These are phyloP conservation scores for Kalanchoe fedtschenkoi DNA, from an alignment of 164 flowering plant species.

Conservation along the genomic window DNA sequence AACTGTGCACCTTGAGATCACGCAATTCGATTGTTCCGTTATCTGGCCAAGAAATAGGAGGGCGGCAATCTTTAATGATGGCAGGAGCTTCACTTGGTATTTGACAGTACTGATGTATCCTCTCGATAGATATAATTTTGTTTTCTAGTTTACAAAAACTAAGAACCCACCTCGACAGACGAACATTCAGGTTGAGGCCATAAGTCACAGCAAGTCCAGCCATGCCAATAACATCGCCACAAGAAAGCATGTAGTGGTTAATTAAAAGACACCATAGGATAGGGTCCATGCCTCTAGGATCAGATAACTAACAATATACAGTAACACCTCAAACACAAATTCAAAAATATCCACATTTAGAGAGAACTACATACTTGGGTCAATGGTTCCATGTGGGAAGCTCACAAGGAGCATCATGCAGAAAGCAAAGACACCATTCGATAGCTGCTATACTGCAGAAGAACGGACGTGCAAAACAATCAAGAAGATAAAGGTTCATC, in stretches of 20 bases:
- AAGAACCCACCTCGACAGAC: slow-evolving; percentile 93
- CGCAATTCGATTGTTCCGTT: slow-evolving; percentile 64
- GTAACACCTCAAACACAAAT: neutral
- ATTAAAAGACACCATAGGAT: neutral
- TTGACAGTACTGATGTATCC: slow-evolving; percentile 82
- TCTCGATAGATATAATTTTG: slow-evolving; percentile 92
- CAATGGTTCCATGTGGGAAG: slow-evolving; percentile 87
- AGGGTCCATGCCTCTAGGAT: neutral
- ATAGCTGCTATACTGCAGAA: slow-evolving; percentile 94
- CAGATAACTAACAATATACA: neutral
- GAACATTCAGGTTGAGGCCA: slow-evolving; percentile 92
- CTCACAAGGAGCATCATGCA: slow-evolving; percentile 94
- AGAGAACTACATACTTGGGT: slow-evolving; percentile 65
- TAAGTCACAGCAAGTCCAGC: slow-evolving; percentile 98
- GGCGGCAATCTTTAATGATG: slow-evolving; percentile 60
- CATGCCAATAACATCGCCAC: slow-evolving; percentile 49
- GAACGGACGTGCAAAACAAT: slow-evolving; percentile 92
- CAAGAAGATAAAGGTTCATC: slow-evolving; percentile 89
- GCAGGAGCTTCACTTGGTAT: slow-evolving; percentile 84
- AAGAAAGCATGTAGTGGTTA: slow-evolving; percentile 7
- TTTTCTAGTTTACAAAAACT: slow-evolving; percentile 98
- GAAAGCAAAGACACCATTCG: slow-evolving; percentile 98
- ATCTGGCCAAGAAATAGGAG: slow-evolving; percentile 85
- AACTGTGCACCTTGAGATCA: slow-evolving; percentile 69
- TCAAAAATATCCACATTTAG: neutral